Conservation (phyloP, 768 basidiomycete species). For the Tephrocybe sp. region DNA sequence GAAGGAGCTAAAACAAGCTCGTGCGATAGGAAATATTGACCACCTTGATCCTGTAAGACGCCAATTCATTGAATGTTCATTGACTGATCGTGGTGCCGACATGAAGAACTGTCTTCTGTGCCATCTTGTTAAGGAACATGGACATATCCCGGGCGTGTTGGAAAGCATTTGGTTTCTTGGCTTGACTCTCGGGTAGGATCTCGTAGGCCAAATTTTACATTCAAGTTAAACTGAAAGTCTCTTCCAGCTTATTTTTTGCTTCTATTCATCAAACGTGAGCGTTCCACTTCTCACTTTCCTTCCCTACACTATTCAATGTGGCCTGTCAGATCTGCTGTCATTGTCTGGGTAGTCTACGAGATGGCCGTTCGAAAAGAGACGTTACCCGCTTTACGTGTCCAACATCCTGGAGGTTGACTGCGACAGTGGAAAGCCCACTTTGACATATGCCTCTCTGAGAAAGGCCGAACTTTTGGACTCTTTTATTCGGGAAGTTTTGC, state of each 20-base stretch:
- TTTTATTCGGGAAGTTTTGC: constrained; percentile 10
- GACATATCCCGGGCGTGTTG: constrained; percentile 3
- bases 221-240: background rate
- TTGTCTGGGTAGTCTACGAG: constrained; percentile 12
- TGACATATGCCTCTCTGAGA: constrained; percentile 7
- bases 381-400: background rate
- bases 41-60: constrained; percentile 10
- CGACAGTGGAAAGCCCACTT: background rate
- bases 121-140: background rate
- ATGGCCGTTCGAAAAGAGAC: constrained; percentile 6
- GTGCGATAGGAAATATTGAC: constrained; percentile 5
- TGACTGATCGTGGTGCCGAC: background rate
- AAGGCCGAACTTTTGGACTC: constrained; percentile 11
- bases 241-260: constrained; percentile 4
- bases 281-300: background rate
- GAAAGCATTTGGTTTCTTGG: constrained; percentile 9
- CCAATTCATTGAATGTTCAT: background rate
- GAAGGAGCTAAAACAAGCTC: constrained; percentile 6
- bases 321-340: constrained; percentile 1
- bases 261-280: constrained; percentile 12
- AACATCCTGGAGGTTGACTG: constrained; percentile 1
- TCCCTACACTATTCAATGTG: background rate
- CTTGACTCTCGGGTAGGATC: constrained; percentile 6
- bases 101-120: constrained; percentile 6
- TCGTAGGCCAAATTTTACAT: background rate